These are phyloP conservation scores for Thelonectria discophora DNA, from an alignment of 2,329 filamentous ascomycete species.

Conservation along the genomic window DNA sequence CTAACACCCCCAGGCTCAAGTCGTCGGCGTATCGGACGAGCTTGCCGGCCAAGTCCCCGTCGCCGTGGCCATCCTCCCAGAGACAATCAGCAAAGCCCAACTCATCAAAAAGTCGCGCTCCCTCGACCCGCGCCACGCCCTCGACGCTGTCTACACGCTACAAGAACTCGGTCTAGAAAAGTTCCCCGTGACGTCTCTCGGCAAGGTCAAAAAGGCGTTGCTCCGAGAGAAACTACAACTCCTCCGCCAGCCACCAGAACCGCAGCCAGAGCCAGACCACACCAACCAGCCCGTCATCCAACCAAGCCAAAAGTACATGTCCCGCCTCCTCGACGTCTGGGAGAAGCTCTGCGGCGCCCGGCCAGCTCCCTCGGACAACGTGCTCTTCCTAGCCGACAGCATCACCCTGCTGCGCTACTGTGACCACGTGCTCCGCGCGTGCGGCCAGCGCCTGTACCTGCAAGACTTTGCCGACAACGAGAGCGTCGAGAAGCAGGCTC, in stretches of 20 bases:
- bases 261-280: neutral
- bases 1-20: slow-evolving; percentile 46
- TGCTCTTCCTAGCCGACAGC: slow-evolving; percentile 48
- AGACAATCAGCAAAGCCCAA: slow-evolving; percentile 44
- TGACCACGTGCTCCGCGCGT: slow-evolving; percentile 41
- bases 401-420: slow-evolving; percentile 51
- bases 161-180: slow-evolving; percentile 50
- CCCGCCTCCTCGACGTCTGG: slow-evolving; percentile 41
- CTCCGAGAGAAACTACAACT: slow-evolving; percentile 41
- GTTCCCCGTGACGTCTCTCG: slow-evolving; percentile 54
- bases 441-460: slow-evolving; percentile 45
- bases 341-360: slow-evolving; percentile 43
- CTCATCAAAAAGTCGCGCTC: slow-evolving; percentile 43
- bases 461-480: slow-evolving; percentile 47
- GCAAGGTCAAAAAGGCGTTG: slow-evolving; percentile 55
- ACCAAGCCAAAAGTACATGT: slow-evolving; percentile 23
- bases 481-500: slow-evolving; percentile 46
- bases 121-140: slow-evolving; percentile 50
- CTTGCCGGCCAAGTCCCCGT: slow-evolving; percentile 59
- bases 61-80: slow-evolving; percentile 51
- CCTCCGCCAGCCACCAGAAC: slow-evolving; percentile 19
- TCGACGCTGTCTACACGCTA: slow-evolving; percentile 53
- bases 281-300: neutral
- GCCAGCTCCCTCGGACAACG: slow-evolving; percentile 38
- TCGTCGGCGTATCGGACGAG: slow-evolving; percentile 55